Base-by-base conservation (phyloP, 192 early-diverging fungal genomes). In the Oehlia diaphana region DNA sequence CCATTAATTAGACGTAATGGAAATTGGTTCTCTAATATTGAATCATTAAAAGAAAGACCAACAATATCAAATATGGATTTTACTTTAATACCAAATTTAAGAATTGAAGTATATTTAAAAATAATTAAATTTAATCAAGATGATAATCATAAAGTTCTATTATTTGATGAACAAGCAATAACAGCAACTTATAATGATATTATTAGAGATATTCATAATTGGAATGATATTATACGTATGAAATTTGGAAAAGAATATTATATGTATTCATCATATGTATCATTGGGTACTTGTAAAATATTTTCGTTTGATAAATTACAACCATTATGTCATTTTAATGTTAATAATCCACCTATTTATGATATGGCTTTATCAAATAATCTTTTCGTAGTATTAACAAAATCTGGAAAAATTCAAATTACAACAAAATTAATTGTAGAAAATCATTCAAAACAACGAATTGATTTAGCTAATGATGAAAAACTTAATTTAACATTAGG, bases 271-370 rank as follows among this genome's bases (percentile, higher is more conserved):
- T 31, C 23, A 12, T 14, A 65, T 26, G 28, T 65, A 28, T 7
- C 64, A 4, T 65, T 65, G 28, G 64, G 64, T 28, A 65, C 28
- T 7, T 65, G 64, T 65, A 65, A 65, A 65, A 65, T 65, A 65
- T 65, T 31, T 65, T 65, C 64, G 0, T 65, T 31, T 26, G 2
- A 4, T 13, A 14, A 2, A 10, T 2, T 12, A 28, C 23, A 65
- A 28, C 3, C 28, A 12, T 6, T 65, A 65, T 58, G 53, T 21
- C 31, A 65, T 65, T 65, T 65, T 65, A 65, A 65, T 65, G 10
- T 65, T 31, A 13, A 31, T 26, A 12, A 0, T 9, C 64, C 64
- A 13, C 64, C 64, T 4, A 23, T 65, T 13, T 28, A 9, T 0
- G 26, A 65, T 13, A 13, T 65, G 64, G 13, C 28, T 2, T 3